A percentile compares a stretch with the other conserved stretches of the same genome.
Conservation (phyloP, 306 rosid species). For the Gynostemma pentaphyllum region DNA sequence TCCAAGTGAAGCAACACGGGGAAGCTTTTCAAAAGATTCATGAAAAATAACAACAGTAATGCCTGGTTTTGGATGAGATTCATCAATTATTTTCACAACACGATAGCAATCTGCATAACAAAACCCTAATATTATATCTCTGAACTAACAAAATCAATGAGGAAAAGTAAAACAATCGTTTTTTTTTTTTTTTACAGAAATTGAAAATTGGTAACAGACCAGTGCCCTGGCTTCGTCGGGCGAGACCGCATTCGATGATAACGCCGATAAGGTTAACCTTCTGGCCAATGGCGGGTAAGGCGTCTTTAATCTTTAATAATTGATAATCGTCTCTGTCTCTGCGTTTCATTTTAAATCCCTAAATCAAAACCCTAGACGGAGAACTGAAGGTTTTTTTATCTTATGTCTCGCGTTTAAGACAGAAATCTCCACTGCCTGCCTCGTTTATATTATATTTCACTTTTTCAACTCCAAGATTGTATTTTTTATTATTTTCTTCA, state of each 20-base stretch:
- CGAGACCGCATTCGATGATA: constrained; percentile 38
- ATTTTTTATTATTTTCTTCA: no score
- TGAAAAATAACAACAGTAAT: constrained; percentile 40
- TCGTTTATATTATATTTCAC: no score
- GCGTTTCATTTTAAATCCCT: constrained; percentile 16
- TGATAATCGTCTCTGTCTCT: constrained; percentile 20
- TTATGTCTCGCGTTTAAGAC: no score
- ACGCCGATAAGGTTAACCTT: constrained; percentile 38
- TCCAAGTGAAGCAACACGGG: constrained; percentile 39
- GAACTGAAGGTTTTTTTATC: no score
- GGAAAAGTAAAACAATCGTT: no score
- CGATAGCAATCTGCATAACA: constrained; percentile 46
- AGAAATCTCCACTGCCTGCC: no score
- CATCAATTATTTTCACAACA: constrained; percentile 41
- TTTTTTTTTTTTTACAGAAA: no score
- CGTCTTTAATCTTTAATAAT: constrained; percentile 33
- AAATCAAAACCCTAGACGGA: no score
- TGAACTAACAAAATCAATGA: neutral
- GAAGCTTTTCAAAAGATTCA: constrained; percentile 32
- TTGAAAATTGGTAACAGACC: no score
- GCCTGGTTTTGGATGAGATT: constrained; percentile 22
- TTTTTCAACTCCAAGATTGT: no score
- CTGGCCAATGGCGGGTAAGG: constrained; percentile 13
- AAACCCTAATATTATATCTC: neutral
- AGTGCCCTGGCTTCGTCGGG: constrained; percentile 35